Base-by-base conservation (phyloP, 257 asterid genomes). In the Agastache rugosa region DNA sequence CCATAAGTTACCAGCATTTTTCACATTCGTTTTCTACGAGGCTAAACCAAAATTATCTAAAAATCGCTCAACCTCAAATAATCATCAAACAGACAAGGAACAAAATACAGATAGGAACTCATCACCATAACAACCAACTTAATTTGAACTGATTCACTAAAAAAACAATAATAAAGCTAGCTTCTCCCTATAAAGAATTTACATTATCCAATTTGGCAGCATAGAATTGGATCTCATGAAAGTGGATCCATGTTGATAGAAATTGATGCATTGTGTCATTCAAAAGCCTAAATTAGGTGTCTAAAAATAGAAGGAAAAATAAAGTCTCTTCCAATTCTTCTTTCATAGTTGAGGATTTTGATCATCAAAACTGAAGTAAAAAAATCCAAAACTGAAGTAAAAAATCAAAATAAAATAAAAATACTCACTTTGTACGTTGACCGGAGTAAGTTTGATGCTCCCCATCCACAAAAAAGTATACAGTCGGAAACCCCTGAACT, bases 401-500 rank as follows among this genome's bases (percentile, higher is more conserved):
- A 12, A 17, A 34, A 61, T 63, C 7, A 37, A 41, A 25, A 7
- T 14, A 7, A 66, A 63, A 44, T 2, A 7, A 3, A 42, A 70
- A 10, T n/a, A 55, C 96, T 89, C 84, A 94, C 99, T 87, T 94
- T 47, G 95, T 85, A 23, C 96, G 91, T 71, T 85, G 95, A 60
- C 97, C 97, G 63, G 83, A 20, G 77, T 92, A 94, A 27, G 90
- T 77, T 71, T 70, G 91, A 72, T 86, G 92, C 78, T 85, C 91
- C 22, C 97, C 99, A 69, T 94, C 96, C 37, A 89, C 88, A 68
- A 92, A 92, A 87, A 94, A 86, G 78, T 54, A 81, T 19, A 92
- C 63, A 61, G 99, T 86, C 9, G 99, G 99, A 66, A 85, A 94
- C 48, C 96, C 97, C 68, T 88, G 88, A 25, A 94, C 93, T 29